Conservation (phyloP, 2,329 filamentous ascomycete species). For the Cytospora mali region DNA sequence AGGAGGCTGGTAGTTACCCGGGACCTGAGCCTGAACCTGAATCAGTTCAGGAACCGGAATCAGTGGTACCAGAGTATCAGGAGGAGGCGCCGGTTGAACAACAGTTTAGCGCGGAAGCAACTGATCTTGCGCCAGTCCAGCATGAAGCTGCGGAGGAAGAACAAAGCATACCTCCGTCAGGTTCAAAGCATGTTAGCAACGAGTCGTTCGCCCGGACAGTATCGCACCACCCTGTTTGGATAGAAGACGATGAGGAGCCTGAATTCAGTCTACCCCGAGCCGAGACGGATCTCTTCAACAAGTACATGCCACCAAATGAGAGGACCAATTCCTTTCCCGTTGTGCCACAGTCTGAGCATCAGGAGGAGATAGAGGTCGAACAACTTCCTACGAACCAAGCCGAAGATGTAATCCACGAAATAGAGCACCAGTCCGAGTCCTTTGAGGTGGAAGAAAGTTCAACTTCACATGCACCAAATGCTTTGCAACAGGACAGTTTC, state of each 20-base stretch:
- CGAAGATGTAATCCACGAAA: conserved; percentile 55
- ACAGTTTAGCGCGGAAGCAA: neutral
- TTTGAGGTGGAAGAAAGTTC: conserved; percentile 42
- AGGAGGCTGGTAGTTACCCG: neutral
- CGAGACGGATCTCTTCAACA: conserved; percentile 58
- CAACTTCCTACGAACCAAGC: conserved; percentile 54
- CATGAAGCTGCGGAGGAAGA: conserved; percentile 25
- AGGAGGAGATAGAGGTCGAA: conserved; percentile 39
- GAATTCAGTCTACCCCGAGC: conserved; percentile 58
- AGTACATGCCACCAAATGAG: conserved; percentile 59
- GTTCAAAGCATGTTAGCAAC: conserved; percentile 60
- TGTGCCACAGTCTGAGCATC: conserved; percentile 49
- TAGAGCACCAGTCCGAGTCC: conserved; percentile 51
- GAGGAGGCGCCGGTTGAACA: conserved; percentile 1
- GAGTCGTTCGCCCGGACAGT: conserved; percentile 67
- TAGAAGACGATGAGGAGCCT: conserved; percentile 58
- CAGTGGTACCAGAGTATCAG: conserved; percentile 7
- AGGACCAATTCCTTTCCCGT: conserved; percentile 66
- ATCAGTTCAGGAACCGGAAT: conserved; percentile 3
- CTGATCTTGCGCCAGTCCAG: conserved; percentile 15
- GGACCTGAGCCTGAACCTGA: neutral
- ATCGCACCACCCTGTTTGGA: conserved; percentile 63
- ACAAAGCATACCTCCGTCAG: conserved; percentile 30
- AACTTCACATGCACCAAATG: conserved; percentile 20
- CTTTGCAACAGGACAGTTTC: conserved; percentile 25